These are phyloP conservation scores for Phialophora chinensis DNA, from an alignment of 2,329 filamentous ascomycete genomes.

Conservation along the genomic window DNA sequence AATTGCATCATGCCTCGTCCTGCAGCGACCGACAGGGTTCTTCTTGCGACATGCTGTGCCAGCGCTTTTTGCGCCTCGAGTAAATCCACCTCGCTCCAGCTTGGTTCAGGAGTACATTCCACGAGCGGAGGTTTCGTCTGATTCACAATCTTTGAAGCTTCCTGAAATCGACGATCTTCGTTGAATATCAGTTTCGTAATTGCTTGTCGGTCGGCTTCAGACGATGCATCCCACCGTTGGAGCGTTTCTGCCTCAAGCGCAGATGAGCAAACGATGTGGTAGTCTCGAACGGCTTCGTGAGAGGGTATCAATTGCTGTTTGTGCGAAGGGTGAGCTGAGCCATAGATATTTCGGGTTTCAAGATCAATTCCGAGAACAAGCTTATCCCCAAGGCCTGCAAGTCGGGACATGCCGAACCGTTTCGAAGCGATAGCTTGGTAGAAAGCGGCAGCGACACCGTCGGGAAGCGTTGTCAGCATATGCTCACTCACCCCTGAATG, in stretches of 20 bases:
- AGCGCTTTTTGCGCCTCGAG: constrained; percentile 91
- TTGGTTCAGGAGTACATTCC: constrained; percentile 74
- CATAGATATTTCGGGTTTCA: constrained; percentile 3
- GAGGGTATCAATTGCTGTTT: constrained; percentile 17
- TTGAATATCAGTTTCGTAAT: constrained; percentile 87
- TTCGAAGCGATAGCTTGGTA: constrained; percentile 75
- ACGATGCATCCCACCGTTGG: constrained; percentile 74
- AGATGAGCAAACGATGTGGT: constrained; percentile 72
- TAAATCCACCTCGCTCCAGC: constrained; percentile 84
- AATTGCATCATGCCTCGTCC: constrained; percentile 89
- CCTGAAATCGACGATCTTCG: constrained; percentile 86
- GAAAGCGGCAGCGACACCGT: constrained; percentile 78
- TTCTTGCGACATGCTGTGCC: constrained; percentile 81
- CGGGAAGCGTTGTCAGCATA: constrained; percentile 82
- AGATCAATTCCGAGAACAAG: constrained; percentile 2
- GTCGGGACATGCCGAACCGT: constrained; percentile 9
- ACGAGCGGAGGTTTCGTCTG: constrained; percentile 79
- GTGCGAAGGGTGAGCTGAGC: constrained; percentile 9
- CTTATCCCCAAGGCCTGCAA: neutral
- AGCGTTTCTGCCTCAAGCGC: constrained; percentile 56
- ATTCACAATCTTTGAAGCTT: constrained; percentile 84
- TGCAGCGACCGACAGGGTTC: constrained; percentile 85
- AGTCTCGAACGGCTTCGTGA: constrained; percentile 73
- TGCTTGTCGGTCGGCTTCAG: constrained; percentile 80
- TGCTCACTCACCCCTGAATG: constrained; percentile 62